phyloP scores from a whole-genome alignment of 345 rosid species.

The Eucalyptus curtisii region DNA sequence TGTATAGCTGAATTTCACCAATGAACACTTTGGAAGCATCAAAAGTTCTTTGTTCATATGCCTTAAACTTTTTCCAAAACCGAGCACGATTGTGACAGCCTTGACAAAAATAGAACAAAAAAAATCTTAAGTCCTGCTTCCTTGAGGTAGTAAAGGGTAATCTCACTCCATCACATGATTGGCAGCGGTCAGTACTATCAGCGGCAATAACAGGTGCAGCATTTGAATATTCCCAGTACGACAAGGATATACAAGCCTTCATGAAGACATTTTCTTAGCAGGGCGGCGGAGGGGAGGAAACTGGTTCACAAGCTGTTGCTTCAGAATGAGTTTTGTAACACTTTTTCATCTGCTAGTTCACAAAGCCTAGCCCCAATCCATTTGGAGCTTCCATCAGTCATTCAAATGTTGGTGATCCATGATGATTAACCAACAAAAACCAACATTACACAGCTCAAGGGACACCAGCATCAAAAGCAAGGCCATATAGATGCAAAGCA shows the following conservation, averaged over 20 bases:
- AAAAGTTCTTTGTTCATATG: neutral
- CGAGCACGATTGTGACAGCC: neutral
- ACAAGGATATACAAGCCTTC: neutral
- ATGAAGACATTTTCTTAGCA: neutral
- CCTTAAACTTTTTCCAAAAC: neutral
- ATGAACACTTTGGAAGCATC: neutral
- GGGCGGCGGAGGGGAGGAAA: neutral
- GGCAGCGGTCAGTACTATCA: neutral
- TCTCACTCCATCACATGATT: neutral
- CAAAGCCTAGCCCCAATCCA: neutral
- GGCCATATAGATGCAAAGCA: neutral
- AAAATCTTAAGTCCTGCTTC: neutral
- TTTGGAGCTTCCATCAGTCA: neutral
- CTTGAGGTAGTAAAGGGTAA: neutral
- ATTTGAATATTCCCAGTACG: neutral
- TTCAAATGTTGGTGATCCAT: neutral
- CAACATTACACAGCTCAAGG: neutral
- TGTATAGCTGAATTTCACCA: neutral
- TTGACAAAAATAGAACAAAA: neutral
- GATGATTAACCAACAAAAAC: neutral
- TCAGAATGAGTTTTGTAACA: neutral
- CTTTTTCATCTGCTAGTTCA: neutral
- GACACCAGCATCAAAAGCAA: neutral
- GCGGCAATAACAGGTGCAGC: neutral
- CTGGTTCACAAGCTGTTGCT: neutral